These are phyloP conservation scores for Pestalotiopsis sp. DNA, from an alignment of 2,329 filamentous ascomycete species.

Conservation along the genomic window DNA sequence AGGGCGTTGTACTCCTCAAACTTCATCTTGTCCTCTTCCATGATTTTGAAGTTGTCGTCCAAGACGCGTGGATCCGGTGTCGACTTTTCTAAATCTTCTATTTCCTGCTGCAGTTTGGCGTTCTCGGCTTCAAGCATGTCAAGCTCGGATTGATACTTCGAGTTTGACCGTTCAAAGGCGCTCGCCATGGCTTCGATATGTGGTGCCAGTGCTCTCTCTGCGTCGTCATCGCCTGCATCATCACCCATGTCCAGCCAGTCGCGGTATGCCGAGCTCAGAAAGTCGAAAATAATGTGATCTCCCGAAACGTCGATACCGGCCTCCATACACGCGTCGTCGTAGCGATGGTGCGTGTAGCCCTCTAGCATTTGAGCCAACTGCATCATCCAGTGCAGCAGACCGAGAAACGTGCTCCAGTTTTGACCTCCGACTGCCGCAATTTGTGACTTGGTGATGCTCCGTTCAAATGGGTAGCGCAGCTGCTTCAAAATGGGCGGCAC, in stretches of 20 bases:
- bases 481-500: conserved; percentile 92
- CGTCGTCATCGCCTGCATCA: conserved; percentile 83
- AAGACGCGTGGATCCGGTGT: conserved; percentile 82
- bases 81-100: conserved; percentile 86
- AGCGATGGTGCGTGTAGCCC: conserved; percentile 74
- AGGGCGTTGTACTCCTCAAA: conserved; percentile 93
- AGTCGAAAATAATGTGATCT: conserved; percentile 93
- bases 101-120: conserved; percentile 77
- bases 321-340: conserved; percentile 89
- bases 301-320: conserved; percentile 84
- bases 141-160: conserved; percentile 82
- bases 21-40: conserved; percentile 92
- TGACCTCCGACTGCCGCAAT: conserved; percentile 93
- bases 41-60: conserved; percentile 87
- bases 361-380: conserved; percentile 94
- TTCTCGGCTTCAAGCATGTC: conserved; percentile 87
- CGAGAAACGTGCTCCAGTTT: conserved; percentile 95
- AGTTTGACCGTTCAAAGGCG: conserved; percentile 84
- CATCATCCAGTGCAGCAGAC: conserved; percentile 98
- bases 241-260: conserved; percentile 95
- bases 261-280: conserved; percentile 85
- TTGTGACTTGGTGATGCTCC: conserved; percentile 94
- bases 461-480: conserved; percentile 91
- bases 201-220: conserved; percentile 75
- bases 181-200: conserved; percentile 87